Conservation (phyloP, 2,329 filamentous ascomycete genomes). For the Colletotrichum agaves region DNA sequence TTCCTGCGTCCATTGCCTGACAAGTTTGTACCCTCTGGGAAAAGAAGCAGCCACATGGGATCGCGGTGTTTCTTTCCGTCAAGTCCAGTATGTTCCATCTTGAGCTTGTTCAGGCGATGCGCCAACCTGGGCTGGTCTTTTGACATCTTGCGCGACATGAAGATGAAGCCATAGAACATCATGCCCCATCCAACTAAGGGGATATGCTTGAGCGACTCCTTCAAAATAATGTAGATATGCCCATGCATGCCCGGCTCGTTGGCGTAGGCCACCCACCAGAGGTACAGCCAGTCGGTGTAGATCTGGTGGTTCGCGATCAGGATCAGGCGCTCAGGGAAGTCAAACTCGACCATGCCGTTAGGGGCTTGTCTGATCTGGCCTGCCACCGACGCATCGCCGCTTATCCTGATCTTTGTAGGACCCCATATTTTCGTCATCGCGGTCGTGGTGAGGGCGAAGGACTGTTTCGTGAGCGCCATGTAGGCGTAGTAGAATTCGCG, state of each 20-base stretch:
- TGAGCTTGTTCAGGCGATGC: conserved; percentile 77
- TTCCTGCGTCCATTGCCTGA: conserved; percentile 76
- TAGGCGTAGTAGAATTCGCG: conserved; percentile 84
- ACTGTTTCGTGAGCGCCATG: conserved; percentile 88
- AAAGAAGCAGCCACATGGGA: conserved; percentile 91
- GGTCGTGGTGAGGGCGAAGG: conserved; percentile 81
- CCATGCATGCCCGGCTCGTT: conserved; percentile 81
- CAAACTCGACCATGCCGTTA: conserved; percentile 80
- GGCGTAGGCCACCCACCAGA: conserved; percentile 95
- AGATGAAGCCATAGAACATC: conserved; percentile 90
- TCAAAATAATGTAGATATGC: conserved; percentile 89
- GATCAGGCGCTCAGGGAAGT: conserved; percentile 83
- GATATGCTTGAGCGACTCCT: conserved; percentile 85
- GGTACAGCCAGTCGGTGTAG: conserved; percentile 91
- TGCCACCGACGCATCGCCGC: conserved; percentile 82
- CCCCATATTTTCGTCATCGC: conserved; percentile 89
- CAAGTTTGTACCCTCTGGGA: conserved; percentile 88
- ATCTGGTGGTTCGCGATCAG: conserved; percentile 91
- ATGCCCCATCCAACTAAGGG: conserved; percentile 84
- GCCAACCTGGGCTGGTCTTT: conserved; percentile 81
- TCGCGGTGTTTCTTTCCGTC: conserved; percentile 67
- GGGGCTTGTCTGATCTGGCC: conserved; percentile 76
- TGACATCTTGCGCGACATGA: conserved; percentile 90
- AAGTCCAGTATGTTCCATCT: conserved; percentile 64
- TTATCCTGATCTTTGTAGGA: conserved; percentile 84